Conservation (phyloP, 1,139 yeast genomes). For the Saccharomyces hybrid region DNA sequence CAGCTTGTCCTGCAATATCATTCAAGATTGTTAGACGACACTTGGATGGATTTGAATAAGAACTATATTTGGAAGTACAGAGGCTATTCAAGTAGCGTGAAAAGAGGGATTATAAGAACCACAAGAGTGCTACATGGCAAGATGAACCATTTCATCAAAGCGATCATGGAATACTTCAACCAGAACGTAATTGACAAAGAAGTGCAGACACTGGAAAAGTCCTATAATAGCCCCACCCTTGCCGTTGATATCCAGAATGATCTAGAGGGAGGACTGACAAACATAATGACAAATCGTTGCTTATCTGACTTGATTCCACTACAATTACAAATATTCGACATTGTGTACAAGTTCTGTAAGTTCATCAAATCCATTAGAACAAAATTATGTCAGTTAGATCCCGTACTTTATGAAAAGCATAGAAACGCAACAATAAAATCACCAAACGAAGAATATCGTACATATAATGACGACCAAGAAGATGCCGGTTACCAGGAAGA, state of each 20-base stretch:
- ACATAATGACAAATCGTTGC: constrained; percentile 26
- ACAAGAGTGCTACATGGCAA: constrained; percentile 23
- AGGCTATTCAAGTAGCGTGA: constrained; percentile 26
- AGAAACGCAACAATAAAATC: not conserved
- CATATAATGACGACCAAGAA: not conserved
- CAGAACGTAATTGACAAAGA: constrained; percentile 25
- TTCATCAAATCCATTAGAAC: constrained; percentile 24
- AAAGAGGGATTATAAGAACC: constrained; percentile 13
- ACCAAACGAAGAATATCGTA: not conserved
- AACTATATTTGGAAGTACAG: constrained; percentile 59
- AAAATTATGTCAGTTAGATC: constrained; percentile 18
- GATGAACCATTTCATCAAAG: constrained; percentile 27
- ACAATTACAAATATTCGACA: constrained; percentile 27
- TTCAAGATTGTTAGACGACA: constrained; percentile 49
- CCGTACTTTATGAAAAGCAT: constrained; percentile 8
- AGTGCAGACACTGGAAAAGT: constrained; percentile 7
- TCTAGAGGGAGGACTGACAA: constrained; percentile 25
- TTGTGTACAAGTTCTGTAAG: constrained; percentile 27
- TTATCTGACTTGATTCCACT: constrained; percentile 21
- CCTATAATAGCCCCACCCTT: not conserved
- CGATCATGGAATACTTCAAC: constrained; percentile 21
- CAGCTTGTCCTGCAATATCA: constrained; percentile 56
- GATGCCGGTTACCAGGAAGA: constrained; percentile 13
- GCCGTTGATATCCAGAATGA: constrained; percentile 16
- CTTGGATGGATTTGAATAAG: constrained; percentile 69